A percentile compares a stretch with the other conserved stretches of the same genome.
phyloP scores from a whole-genome alignment of 1,139 yeast species.

The Taiozyma onychis region DNA sequence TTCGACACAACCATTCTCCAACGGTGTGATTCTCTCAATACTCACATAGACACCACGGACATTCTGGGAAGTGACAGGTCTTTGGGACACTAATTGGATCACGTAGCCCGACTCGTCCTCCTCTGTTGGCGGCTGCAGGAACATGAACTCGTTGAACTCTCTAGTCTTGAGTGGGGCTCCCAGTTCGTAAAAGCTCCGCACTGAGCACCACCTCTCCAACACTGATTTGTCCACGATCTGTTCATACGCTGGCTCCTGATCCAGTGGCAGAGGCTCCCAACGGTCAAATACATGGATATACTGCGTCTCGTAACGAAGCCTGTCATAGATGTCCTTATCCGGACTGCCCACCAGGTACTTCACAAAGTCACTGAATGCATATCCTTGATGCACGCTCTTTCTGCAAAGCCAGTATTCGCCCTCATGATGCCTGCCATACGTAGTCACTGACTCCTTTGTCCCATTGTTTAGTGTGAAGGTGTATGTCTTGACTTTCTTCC shows the following conservation, averaged over 20 bases:
- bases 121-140: slow-evolving; percentile 30
- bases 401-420: slow-evolving; percentile 44
- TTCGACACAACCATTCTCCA: slow-evolving; percentile 34
- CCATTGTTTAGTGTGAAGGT: slow-evolving; percentile 20
- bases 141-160: slow-evolving; percentile 56
- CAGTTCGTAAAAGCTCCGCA: slow-evolving; percentile 27
- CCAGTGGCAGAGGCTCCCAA: slow-evolving; percentile 18
- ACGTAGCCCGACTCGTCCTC: slow-evolving; percentile 40
- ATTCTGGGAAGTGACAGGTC: slow-evolving; percentile 18
- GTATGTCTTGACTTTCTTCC: slow-evolving; percentile 29
- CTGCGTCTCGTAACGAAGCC: slow-evolving; percentile 26
- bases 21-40: slow-evolving; percentile 45
- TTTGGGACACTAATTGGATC: slow-evolving; percentile 44
- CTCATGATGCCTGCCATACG: slow-evolving; percentile 31
- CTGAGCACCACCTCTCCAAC: slow-evolving; percentile 24
- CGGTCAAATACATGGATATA: slow-evolving; percentile 27
- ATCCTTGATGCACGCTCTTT: slow-evolving; percentile 31
- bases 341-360: slow-evolving; percentile 27
- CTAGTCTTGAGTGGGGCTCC: slow-evolving; percentile 35
- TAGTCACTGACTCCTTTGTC: slow-evolving; percentile 28
- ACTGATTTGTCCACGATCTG: slow-evolving; percentile 10
- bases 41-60: slow-evolving; percentile 50
- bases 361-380: slow-evolving; percentile 33
- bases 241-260: slow-evolving; percentile 12
- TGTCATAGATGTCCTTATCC: slow-evolving; percentile 19